phyloP scores from a whole-genome alignment of 345 rosid species.

The Salix exigua region DNA sequence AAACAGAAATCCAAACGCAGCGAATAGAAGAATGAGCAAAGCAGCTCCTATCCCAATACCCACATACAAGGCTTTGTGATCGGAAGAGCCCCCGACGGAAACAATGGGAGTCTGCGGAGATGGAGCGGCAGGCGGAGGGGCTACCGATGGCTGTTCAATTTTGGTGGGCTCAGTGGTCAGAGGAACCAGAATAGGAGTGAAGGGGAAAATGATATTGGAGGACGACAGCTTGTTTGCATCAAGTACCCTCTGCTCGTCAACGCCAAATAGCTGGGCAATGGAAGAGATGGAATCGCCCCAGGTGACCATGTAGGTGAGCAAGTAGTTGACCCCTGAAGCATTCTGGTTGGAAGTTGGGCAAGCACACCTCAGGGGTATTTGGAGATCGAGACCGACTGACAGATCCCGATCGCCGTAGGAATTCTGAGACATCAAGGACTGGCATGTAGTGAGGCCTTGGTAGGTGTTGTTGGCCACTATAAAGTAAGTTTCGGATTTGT shows the following conservation, averaged over 20 bases:
- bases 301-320: slow-evolving; percentile 51
- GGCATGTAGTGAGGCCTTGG: slow-evolving; percentile 90
- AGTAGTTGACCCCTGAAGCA: slow-evolving; percentile 45
- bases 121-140: slow-evolving; percentile 36
- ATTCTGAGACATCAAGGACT: slow-evolving; percentile 69
- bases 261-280: slow-evolving; percentile 48
- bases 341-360: slow-evolving; percentile 65
- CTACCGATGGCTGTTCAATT: slow-evolving; percentile 15
- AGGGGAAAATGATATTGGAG: slow-evolving; percentile 35
- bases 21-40: slow-evolving; percentile 31
- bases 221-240: slow-evolving; percentile 48
- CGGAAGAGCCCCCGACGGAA: slow-evolving; percentile 37
- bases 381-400: slow-evolving; percentile 17
- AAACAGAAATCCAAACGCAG: slow-evolving; percentile 27
- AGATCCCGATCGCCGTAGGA: slow-evolving; percentile 26
- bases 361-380: slow-evolving; percentile 75
- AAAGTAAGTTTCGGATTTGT: slow-evolving; percentile 27
- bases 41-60: slow-evolving; percentile 58
- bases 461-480: slow-evolving; percentile 66
- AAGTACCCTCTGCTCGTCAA: slow-evolving; percentile 27
- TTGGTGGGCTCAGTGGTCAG: slow-evolving; percentile 42
- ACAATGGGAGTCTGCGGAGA: background rate
- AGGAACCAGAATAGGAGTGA: slow-evolving; percentile 68
- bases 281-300: slow-evolving; percentile 39
- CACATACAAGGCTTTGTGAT: slow-evolving; percentile 30